phyloP scores from a whole-genome alignment of 768 basidiomycete genomes.

The Mycena amicta region DNA sequence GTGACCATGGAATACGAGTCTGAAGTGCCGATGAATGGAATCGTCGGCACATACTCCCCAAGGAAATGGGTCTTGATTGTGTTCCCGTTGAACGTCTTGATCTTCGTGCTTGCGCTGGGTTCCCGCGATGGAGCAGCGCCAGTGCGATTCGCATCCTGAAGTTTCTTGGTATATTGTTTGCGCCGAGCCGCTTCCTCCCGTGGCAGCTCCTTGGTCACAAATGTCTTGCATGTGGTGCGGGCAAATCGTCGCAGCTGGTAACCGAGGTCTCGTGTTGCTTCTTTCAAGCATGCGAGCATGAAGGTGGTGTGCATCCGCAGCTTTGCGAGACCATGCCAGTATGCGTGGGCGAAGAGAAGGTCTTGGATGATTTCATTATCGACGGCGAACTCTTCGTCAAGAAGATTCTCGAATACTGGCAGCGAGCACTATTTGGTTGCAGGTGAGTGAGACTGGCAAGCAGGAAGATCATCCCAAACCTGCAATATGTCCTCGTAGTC shows the following conservation, averaged over 20 bases:
- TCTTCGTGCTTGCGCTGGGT: neutral
- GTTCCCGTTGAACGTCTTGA: conserved; percentile 21
- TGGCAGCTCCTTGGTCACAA: conserved; percentile 33
- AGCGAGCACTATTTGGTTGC: conserved; percentile 39
- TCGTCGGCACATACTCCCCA: conserved; percentile 28
- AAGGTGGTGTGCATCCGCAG: conserved; percentile 32
- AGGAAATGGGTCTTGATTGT: conserved; percentile 30
- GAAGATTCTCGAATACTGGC: conserved; percentile 39
- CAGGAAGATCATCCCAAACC: conserved; percentile 21
- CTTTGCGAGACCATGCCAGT: conserved; percentile 40
- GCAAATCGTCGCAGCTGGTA: conserved; percentile 26
- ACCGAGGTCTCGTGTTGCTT: conserved; percentile 28
- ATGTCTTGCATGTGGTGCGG: conserved; percentile 21
- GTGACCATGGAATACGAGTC: conserved; percentile 35
- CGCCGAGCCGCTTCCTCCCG: conserved; percentile 30
- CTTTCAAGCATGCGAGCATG: conserved; percentile 18
- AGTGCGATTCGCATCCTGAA: conserved; percentile 12
- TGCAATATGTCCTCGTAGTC: conserved; percentile 36
- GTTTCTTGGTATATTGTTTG: conserved; percentile 12
- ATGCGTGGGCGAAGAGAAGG: conserved; percentile 30
- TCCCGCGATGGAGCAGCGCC: neutral
- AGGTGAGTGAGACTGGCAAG: neutral
- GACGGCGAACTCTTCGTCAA: conserved; percentile 24
- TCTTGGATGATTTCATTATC: conserved; percentile 22
- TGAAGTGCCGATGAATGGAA: conserved; percentile 29